Evolutionary conservation across 1,284 basidiomycete species (phyloP).

Genomic region (Apiotrichum gamsii): DNA sequence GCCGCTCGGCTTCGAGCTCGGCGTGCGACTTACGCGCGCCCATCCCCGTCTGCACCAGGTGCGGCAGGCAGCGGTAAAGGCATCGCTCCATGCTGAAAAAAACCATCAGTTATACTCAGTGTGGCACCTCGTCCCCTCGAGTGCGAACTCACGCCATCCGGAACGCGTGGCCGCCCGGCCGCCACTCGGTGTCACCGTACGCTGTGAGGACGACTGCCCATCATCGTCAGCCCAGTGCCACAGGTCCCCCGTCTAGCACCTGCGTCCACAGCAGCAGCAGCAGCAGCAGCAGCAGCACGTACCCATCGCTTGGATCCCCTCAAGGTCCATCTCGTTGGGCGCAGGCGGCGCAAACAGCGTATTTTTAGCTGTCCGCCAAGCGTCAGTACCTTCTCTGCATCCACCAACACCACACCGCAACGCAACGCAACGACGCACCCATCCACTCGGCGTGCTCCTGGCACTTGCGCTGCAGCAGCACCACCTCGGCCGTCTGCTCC

Average conservation of each 20-base stretch:
- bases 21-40: slow-evolving; percentile 53
- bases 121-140: too few species aligned
- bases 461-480: slow-evolving; percentile 26
- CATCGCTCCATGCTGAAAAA: slow-evolving; percentile 64
- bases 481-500: slow-evolving; percentile 48
- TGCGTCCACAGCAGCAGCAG: too few species aligned
- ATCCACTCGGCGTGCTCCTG: slow-evolving; percentile 73
- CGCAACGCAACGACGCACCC: not conserved
- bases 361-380: too few species aligned
- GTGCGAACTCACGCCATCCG: slow-evolving; percentile 67
- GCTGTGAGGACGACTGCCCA: slow-evolving; percentile 28
- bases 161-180: slow-evolving; percentile 59
- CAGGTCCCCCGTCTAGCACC: too few species aligned
- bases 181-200: slow-evolving; percentile 35
- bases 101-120: too few species aligned
- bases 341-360: slow-evolving; percentile 72
- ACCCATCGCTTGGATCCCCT: slow-evolving; percentile 75
- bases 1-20: slow-evolving; percentile 60
- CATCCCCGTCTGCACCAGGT: slow-evolving; percentile 64
- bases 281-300: slow-evolving; percentile 10
- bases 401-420: too few species aligned
- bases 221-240: too few species aligned
- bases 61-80: slow-evolving; percentile 79
- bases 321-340: slow-evolving; percentile 52
- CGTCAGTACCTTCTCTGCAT: slow-evolving; percentile 51